Evolutionary conservation across 2,329 filamentous ascomycete species (phyloP), one percentile per base, ranked within the genome.

Genomic region (Tolypocladium pustulatum): DNA sequence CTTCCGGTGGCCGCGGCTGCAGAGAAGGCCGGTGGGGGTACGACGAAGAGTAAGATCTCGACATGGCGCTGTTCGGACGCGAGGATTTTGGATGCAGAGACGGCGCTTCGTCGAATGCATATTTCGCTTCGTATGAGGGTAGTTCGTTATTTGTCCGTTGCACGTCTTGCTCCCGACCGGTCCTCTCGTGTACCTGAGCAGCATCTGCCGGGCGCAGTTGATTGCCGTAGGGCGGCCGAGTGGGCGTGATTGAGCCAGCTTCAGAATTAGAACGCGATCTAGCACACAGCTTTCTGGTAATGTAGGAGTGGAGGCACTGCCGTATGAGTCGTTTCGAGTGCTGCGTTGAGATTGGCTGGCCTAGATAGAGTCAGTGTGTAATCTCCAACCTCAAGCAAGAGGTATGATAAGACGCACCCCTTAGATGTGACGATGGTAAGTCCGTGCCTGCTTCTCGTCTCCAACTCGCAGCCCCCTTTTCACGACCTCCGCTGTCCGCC

Each of bases 11-110:
- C 1, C 59, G 61, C 25, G 57, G 62, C 37, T 64, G 66, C 41
- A 66, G 59, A 6, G 65, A 61, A 8, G 71, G 71, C 37, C 72
- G 65, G 56, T 81, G 75, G 6, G 75, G 68, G 60, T 76, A 74
- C 0, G 77, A 78, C 27, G 76, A 75, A 4, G 80, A 81, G 58
- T 76, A 74, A 1, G 78, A 76, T 54, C 76, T 66, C 3, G 61
- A 13, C 25, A 65, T 56, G 30, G 63, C 57, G 15, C 63, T 59
- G 38, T 62, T 66, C 22, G 60, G 61, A 1, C 65, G 65, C 22
- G 66, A 56, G 8, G 72, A 65, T 55, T 70, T 75, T 32, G 67
- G 67, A 53, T 70, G 72, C 30, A 74, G 62, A 36, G 69, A 72
- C 17, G 71, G 72, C 40, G 73, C 69, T 46, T 76, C 71, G 51